These are phyloP conservation scores for Melanopsichium pennsylvanicum DNA, from an alignment of 1,284 basidiomycete species.

Conservation along the genomic window DNA sequence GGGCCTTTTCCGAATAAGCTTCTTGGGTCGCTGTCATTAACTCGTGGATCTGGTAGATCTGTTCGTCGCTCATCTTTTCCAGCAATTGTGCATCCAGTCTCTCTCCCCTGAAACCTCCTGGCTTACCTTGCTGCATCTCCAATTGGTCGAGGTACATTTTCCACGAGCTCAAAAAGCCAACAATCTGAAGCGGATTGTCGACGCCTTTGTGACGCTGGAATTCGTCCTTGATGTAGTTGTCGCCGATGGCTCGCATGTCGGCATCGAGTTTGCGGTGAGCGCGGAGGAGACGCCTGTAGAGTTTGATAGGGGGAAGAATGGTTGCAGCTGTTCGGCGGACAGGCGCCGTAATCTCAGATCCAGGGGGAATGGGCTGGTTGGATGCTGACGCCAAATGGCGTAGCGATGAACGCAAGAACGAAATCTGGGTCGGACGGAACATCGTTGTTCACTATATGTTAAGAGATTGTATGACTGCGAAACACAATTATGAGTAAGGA, in stretches of 20 bases:
- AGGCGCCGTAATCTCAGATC: slow-evolving; percentile 27
- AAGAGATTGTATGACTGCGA: background rate
- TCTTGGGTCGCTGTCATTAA: slow-evolving; percentile 58
- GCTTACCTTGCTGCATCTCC: slow-evolving; percentile 40
- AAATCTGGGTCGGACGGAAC: slow-evolving; percentile 24
- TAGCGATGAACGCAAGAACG: slow-evolving; percentile 17
- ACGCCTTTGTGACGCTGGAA: slow-evolving; percentile 58
- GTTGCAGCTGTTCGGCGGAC: slow-evolving; percentile 38
- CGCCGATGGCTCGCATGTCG: slow-evolving; percentile 65
- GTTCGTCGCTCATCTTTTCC: slow-evolving; percentile 64
- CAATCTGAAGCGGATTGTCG: slow-evolving; percentile 63
- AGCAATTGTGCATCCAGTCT: slow-evolving; percentile 50
- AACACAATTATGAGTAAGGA: background rate
- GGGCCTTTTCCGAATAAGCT: slow-evolving; percentile 53
- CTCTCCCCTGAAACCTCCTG: slow-evolving; percentile 40
- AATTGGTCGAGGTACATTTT: slow-evolving; percentile 64
- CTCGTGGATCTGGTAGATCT: slow-evolving; percentile 66
- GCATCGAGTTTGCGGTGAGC: slow-evolving; percentile 54
- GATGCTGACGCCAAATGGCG: slow-evolving; percentile 30
- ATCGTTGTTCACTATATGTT: slow-evolving; percentile 3
- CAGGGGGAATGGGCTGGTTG: slow-evolving; percentile 35
- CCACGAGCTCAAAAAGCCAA: slow-evolving; percentile 65
- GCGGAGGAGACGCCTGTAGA: slow-evolving; percentile 61
- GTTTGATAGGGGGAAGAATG: slow-evolving; percentile 60
- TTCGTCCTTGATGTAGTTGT: slow-evolving; percentile 65